Base-by-base conservation (phyloP, 106 monocot genomes). In the Phalaenopsis aphrodite region DNA sequence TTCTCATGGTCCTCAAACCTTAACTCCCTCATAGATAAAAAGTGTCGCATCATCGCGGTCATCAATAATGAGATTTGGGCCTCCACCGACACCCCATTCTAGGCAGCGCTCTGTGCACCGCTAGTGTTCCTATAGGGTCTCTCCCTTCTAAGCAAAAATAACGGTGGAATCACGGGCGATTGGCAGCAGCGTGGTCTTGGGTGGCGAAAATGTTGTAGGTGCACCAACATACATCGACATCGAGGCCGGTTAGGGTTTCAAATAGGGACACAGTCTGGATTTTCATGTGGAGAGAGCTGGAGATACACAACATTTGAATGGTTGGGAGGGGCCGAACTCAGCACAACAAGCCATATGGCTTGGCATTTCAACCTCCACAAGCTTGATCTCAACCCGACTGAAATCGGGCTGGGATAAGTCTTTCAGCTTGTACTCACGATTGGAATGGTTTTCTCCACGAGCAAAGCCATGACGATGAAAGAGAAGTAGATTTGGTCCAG, bases 321-420 rank as follows among this genome's bases (percentile, higher is more conserved):
- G 94, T 80, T 87, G 84, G 19, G 88, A 84, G 76, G 92, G 87
- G 48, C 92, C 94, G 85, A 90, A 94, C 82, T 94, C 92, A 74
- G 80, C 42, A 56, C 92, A 90, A 85, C 89, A 89, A 16, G 94
- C 77, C 85, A 94, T 88, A 72, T 92, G 85, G 4, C 94, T 92
- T 17, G 94, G 94, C 94, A 94, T 94, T 87, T 94, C 94, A 18
- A 94, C 94, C 88, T 92, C 94, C 66, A 92, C 92, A 57, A 94
- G 92, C 78, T 94, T 92, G 85, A 94, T 92, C 92, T 94, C 94
- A 71, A 92, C 90, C 17, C 94, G 88, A 30, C 94, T 92, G 78
- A 94, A 92, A 88, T 94, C 91, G 30, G 94, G 90, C 88, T 92
- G 92, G 42, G 91, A 87, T 48, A 92, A 80, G 82, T 94, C 94